Evolutionary conservation across 208 protist species (phyloP).

Genomic region (Acanthamoeba royreba): DNA sequence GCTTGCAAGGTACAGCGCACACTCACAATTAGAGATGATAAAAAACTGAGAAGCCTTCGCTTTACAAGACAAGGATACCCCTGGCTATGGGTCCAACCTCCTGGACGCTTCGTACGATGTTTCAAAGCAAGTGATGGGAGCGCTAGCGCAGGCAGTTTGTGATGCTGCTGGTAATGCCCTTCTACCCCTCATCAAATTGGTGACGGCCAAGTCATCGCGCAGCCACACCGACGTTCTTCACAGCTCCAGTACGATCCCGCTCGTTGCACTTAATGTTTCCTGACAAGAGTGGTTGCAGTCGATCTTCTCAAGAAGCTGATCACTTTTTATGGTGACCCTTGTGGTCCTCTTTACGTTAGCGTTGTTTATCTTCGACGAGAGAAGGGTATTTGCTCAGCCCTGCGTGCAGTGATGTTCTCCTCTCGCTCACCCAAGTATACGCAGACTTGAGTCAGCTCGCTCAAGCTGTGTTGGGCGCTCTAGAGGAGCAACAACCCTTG

Average conservation of each 20-base stretch:
- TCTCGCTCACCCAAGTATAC: not conserved
- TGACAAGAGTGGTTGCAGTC: not conserved
- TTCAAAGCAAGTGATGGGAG: not conserved
- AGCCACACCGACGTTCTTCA: not conserved
- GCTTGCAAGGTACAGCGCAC: not conserved
- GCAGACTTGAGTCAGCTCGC: not conserved
- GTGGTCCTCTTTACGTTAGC: not conserved
- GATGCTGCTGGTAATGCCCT: not conserved
- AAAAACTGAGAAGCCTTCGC: not conserved
- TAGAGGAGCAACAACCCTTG: not conserved
- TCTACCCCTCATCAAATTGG: not conserved
- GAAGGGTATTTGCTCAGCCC: not conserved
- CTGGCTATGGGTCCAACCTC: not conserved
- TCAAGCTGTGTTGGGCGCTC: not conserved
- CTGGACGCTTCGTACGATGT: not conserved
- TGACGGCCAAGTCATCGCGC: not conserved
- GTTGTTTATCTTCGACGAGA: not conserved
- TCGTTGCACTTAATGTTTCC: not conserved
- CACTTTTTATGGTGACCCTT: not conserved
- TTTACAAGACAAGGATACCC: not conserved
- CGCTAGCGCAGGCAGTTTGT: not conserved
- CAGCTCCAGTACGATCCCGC: not conserved
- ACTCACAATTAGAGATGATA: not conserved
- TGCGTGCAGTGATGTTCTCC: not conserved
- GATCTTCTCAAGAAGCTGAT: not conserved